A percentile compares a stretch with the other conserved stretches of the same genome.
These are phyloP conservation scores for Beta corolliflora DNA, from an alignment of 179 eudicot genomes.

Conservation along the genomic window DNA sequence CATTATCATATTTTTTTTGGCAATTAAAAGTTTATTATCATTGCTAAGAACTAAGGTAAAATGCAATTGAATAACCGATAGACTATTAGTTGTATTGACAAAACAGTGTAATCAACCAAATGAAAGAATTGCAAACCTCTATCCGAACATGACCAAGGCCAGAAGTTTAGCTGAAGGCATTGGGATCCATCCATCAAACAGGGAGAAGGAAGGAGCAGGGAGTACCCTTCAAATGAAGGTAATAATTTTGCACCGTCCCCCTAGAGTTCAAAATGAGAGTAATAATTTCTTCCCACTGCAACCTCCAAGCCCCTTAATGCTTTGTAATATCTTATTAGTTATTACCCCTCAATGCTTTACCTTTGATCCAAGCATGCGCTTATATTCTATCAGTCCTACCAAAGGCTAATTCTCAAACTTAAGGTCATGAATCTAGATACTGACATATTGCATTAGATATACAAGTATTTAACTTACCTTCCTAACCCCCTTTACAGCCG, in stretches of 20 bases:
- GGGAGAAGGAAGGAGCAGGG: neutral
- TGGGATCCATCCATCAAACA: neutral
- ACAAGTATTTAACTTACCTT: conserved; percentile 47
- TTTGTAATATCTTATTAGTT: neutral
- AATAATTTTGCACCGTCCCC: too few species aligned
- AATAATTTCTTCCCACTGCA: too few species aligned
- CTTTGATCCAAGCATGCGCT: neutral
- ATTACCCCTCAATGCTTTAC: neutral
- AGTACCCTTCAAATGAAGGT: too few species aligned
- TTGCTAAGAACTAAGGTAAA: too few species aligned
- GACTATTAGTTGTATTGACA: too few species aligned
- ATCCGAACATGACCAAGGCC: neutral
- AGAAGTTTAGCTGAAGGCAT: neutral
- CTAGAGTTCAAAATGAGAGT: too few species aligned
- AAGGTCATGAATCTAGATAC: neutral
- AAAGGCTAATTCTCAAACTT: neutral
- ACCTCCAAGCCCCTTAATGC: too few species aligned
- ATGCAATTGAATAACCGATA: too few species aligned
- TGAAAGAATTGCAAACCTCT: neutral
- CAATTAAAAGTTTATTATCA: too few species aligned
- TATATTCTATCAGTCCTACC: neutral
- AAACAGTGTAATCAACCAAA: too few species aligned
- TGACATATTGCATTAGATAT: neutral
- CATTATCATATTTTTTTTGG: too few species aligned
- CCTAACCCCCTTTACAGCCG: conserved; percentile 74